Conservation (phyloP, 805 yeast genomes). For the Debaryomyces hansenii region DNA sequence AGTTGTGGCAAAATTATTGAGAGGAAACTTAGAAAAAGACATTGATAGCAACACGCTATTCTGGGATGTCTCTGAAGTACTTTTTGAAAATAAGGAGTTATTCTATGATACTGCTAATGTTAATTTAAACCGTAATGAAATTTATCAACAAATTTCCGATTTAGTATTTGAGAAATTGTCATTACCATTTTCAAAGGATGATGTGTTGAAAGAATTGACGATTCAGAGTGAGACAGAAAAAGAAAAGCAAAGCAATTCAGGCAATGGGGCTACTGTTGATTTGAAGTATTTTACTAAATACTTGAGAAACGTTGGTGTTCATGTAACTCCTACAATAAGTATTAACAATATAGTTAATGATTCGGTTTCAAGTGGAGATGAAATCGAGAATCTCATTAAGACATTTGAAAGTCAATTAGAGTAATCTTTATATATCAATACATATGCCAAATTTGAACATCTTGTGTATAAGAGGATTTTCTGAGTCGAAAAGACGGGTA, state of each 20-base stretch:
- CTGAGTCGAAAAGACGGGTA: no score
- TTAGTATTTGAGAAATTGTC: constrained; percentile 28
- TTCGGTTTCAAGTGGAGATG: constrained; percentile 62
- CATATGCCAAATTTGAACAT: no score
- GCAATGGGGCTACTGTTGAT: constrained; percentile 60
- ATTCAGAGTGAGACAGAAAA: constrained; percentile 25
- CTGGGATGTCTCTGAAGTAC: constrained; percentile 51
- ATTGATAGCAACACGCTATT: constrained; percentile 25
- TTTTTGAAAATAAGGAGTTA: constrained; percentile 54
- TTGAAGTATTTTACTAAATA: constrained; percentile 72
- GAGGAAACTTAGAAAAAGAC: constrained; percentile 15
- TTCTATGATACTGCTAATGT: constrained; percentile 65
- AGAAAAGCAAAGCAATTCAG: constrained; percentile 47
- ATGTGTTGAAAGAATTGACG: constrained; percentile 37
- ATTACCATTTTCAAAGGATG: constrained; percentile 30
- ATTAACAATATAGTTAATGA: constrained; percentile 65
- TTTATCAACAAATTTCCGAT: constrained; percentile 53
- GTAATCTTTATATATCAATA: neutral
- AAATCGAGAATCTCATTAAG: constrained; percentile 44
- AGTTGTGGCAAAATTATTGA: constrained; percentile 68
- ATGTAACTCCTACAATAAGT: constrained; percentile 79
- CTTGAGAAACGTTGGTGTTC: constrained; percentile 75
- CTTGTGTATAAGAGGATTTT: no score
- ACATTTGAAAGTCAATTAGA: constrained; percentile 31
- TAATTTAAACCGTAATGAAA: constrained; percentile 53